Evolutionary conservation across 2,329 filamentous ascomycete genomes (phyloP), one percentile per base, ranked within the genome.

Genomic region (Pseudonectria foliicola): DNA sequence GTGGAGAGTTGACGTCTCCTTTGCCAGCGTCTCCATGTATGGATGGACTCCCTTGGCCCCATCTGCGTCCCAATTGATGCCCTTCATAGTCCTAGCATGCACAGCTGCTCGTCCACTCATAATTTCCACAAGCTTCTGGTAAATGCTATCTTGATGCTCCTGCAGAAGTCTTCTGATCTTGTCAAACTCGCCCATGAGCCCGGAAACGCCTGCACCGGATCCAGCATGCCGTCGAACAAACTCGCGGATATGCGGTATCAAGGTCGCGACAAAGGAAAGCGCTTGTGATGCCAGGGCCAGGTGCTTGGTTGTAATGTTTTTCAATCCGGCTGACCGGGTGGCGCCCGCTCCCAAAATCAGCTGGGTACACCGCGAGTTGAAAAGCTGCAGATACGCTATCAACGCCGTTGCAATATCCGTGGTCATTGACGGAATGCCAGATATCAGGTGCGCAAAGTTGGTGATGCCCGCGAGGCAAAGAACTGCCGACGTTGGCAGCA

Each of bases 241-340:
- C 61, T 96, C 92, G 29, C 90, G 80, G 18, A 95, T 74, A 55
- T 96, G 89, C 0, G 92, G 90, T 4, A 95, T 81, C 2, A 96
- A 68, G 0, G 86, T 80, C 15, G 89, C 84, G 29, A 94, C 79
- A 57, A 98, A 95, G 29, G 83, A 82, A 13, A 96, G 64, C 0
- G 89, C 85, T 59, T 95, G 90, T 0, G 85, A 89, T 3, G 92
- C 89, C 13, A 96, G 77, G 0, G 92, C 89, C 2, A 98, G 74
- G 61, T 98, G 90, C 51, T 92, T 92, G 1, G 92, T 95, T 1
- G 86, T 95, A 57, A 98, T 98, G 53, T 95, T 95, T 58, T 88
- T 95, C 13, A 98, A 68, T 0, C 90, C 90, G 1, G 89, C 92
- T 15, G 84, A 88, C 25, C 79, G 73, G 5, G 86, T 95, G 4